Conservation (phyloP, 1,284 basidiomycete species). For the Microbotryum saponariae region DNA sequence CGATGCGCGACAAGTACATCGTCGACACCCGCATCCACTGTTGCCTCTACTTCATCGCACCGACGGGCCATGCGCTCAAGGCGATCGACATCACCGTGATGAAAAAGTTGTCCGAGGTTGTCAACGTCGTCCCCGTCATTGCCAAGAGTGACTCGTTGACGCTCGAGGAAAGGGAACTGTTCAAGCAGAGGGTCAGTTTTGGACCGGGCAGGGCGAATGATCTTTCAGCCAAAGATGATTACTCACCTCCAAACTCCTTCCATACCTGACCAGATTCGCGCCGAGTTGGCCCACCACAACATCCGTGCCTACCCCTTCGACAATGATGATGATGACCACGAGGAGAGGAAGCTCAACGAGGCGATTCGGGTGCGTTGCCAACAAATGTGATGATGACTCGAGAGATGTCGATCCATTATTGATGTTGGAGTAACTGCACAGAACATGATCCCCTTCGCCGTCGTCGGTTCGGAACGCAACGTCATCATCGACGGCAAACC, state of each 20-base stretch:
- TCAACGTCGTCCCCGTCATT: conserved; percentile 97
- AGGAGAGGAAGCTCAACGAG: conserved; percentile 84
- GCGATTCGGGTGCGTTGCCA: conserved; percentile 63
- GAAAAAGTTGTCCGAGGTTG: conserved; percentile 97
- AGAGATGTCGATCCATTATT: too few species aligned
- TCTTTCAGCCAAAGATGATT: too few species aligned
- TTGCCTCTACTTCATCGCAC: conserved; percentile 97
- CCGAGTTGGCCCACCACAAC: conserved; percentile 84
- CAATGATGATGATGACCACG: conserved; percentile 85
- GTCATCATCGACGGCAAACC: conserved; percentile 93
- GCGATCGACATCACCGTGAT: conserved; percentile 91
- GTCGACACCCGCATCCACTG: conserved; percentile 98
- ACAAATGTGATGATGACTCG: too few species aligned
- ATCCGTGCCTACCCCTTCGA: conserved; percentile 96
- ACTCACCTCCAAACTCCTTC: neutral
- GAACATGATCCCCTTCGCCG: conserved; percentile 91
- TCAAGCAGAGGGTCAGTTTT: conserved; percentile 73
- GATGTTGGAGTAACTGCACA: conserved; percentile 38
- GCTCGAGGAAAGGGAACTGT: conserved; percentile 79
- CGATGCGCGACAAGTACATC: conserved; percentile 96
- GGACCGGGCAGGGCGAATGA: neutral
- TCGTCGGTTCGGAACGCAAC: conserved; percentile 89
- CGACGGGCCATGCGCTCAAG: conserved; percentile 70
- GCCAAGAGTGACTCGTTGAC: conserved; percentile 97
- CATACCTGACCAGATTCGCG: conserved; percentile 60